A percentile compares a stretch with the other conserved stretches of the same genome.
Evolutionary conservation across 106 monocot species (phyloP).

Genomic region (Alisma plantagoaquatica): DNA sequence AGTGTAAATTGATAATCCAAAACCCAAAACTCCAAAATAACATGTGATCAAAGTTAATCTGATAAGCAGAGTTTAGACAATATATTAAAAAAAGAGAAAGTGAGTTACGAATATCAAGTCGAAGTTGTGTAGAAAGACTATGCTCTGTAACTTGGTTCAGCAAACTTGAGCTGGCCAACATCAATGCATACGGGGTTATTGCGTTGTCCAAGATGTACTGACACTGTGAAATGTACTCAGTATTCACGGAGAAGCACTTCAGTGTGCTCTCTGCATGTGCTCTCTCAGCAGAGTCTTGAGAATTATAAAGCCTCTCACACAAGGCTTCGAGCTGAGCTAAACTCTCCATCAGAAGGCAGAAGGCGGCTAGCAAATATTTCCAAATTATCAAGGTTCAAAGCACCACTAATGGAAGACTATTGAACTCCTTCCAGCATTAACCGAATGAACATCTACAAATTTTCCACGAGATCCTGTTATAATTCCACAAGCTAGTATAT

Average conservation of each 20-base stretch:
- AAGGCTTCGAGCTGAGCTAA: constrained; percentile 93
- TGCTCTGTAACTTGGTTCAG: constrained; percentile 98
- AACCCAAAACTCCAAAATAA: too few species aligned
- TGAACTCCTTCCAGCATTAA: constrained; percentile 29
- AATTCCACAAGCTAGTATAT: constrained; percentile 31
- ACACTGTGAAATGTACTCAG: constrained; percentile 93
- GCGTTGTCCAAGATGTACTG: constrained; percentile 99
- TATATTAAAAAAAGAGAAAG: not conserved
- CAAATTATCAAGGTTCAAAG: constrained; percentile 38
- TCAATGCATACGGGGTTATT: constrained; percentile 94
- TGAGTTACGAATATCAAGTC: constrained; percentile 90
- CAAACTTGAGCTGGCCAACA: constrained; percentile 96
- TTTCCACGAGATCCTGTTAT: constrained; percentile 29
- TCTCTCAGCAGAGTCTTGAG: constrained; percentile 88
- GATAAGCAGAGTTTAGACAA: not conserved
- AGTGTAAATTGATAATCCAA: too few species aligned
- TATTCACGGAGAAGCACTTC: constrained; percentile 94
- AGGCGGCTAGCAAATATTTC: constrained; percentile 24
- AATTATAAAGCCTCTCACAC: constrained; percentile 97
- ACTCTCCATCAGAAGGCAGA: constrained; percentile 64
- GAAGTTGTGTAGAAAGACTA: constrained; percentile 85
- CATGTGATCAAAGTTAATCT: not conserved
- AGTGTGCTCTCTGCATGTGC: constrained; percentile 85
- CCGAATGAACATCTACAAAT: constrained; percentile 25
- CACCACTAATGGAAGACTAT: constrained; percentile 36